Evolutionary conservation across 1,139 yeast species (phyloP), one percentile per base, ranked within the genome.

Genomic region (Zygosaccharomyces pseudobailii): DNA sequence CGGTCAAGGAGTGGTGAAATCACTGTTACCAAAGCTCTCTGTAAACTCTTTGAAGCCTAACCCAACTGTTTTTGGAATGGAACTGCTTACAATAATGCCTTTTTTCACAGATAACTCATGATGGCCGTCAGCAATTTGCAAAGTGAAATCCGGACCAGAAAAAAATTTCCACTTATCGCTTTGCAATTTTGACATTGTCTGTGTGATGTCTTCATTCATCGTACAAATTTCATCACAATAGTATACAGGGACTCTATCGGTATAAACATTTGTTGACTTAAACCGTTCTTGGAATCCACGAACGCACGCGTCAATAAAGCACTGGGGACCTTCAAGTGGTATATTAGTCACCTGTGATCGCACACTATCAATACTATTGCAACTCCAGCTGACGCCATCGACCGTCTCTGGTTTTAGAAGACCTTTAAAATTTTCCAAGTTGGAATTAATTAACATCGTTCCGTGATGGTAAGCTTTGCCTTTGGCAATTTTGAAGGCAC

Each of bases 391-490:
- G 0, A 84, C 80, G 35, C 74, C 66, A n/a, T 67, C 60, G 2
- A 67, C 57, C 8, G 68, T 68, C 35, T 73, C 73, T 17, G 85
- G 67, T 46, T 76, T 76, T 49, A 92, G 70, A 9, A 88, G 63
- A 24, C 79, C 71, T 1, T 81, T 72, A 51, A 92, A 71, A 1
- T 74, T 68, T 23, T 73, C 74, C 27, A 94, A 68, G 42, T 81
- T 72, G 49, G 95, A 82, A 47, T 78, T 71, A 19, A 94, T 70
- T 9, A 94, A 72, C 97, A 94, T 88, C 0, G 99, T 94, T 0
- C 97, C 98, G 68, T 94, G 99, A 63, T 94, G 98, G 56, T 90
- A 85, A 3, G 96, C 84, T 56, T 80, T 81, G 0, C 95, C 94
- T 43, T 79, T 78, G 8, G 95, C 82, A 19, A 94, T 74, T 62